A percentile compares a stretch with the other conserved stretches of the same genome.
These are phyloP conservation scores for Schizophyllum amplum DNA, from an alignment of 1,284 basidiomycete species.

Conservation along the genomic window DNA sequence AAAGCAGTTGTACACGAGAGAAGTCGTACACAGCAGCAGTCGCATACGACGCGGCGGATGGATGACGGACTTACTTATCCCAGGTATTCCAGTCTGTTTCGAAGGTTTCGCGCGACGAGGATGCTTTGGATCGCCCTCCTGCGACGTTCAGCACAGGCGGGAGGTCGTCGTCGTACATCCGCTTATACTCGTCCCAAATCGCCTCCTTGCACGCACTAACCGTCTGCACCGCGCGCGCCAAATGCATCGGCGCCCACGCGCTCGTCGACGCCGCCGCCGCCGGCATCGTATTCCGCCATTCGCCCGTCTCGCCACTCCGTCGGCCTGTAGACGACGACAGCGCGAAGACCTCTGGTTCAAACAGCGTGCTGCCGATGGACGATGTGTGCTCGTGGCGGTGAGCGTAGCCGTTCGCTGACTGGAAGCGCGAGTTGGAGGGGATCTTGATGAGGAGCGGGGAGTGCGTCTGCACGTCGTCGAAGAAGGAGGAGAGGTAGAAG, in stretches of 20 bases:
- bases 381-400: slow-evolving; percentile 3
- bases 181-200: slow-evolving; percentile 56
- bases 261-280: slow-evolving; percentile 6
- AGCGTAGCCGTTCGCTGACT: slow-evolving; percentile 1
- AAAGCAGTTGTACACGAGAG: slow-evolving; percentile 31
- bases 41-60: slow-evolving; percentile 3
- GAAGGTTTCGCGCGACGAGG: slow-evolving; percentile 49
- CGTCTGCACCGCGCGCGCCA: slow-evolving; percentile 46
- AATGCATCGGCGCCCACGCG: slow-evolving; percentile 48
- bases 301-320: slow-evolving; percentile 7
- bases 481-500: slow-evolving; percentile 57
- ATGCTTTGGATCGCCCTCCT: slow-evolving; percentile 7
- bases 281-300: slow-evolving; percentile 18
- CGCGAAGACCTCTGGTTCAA: neutral
- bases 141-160: slow-evolving; percentile 17
- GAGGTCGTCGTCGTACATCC: slow-evolving; percentile 34
- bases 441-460: slow-evolving; percentile 46
- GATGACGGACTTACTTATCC: slow-evolving; percentile 43
- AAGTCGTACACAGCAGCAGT: slow-evolving; percentile 1
- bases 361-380: neutral
- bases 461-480: slow-evolving; percentile 43
- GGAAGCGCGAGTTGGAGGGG: slow-evolving; percentile 37
- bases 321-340: slow-evolving; percentile 10
- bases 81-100: slow-evolving; percentile 60
- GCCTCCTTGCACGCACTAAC: slow-evolving; percentile 58